Evolutionary conservation across 1,139 yeast species (phyloP).

Genomic region (Yamadazyma dushanensis): DNA sequence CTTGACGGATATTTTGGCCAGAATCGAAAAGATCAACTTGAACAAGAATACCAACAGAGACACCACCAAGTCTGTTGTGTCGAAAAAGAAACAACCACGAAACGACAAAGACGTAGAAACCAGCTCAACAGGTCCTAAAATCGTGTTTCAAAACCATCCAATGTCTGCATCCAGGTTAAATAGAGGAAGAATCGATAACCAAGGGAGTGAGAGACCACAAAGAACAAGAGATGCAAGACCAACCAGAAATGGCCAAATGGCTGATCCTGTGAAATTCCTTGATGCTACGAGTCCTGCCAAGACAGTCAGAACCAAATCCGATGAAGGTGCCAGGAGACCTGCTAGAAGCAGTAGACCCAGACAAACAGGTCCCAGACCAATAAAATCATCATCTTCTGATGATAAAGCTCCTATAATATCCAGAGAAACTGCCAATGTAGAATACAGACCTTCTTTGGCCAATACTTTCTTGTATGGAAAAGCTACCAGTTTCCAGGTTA

Average conservation of each 20-base stretch:
- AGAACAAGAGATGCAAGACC: too few relatives aligned
- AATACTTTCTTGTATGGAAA: constrained; percentile 44
- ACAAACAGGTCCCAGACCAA: constrained; percentile 1
- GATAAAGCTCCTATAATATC: constrained; percentile 10
- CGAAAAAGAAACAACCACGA: background rate
- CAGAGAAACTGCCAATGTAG: constrained; percentile 9
- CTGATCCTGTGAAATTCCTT: too few relatives aligned
- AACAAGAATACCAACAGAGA: constrained; percentile 7
- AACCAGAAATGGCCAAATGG: too few relatives aligned
- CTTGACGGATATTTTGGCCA: constrained; percentile 16
- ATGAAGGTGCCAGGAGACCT: background rate
- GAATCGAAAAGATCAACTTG: constrained; percentile 18
- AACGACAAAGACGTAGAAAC: background rate
- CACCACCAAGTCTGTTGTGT: background rate
- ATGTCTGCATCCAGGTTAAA: constrained; percentile 15
- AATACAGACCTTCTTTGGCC: constrained; percentile 13
- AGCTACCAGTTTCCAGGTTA: constrained; percentile 30
- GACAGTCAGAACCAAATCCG: background rate
- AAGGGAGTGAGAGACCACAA: too few relatives aligned
- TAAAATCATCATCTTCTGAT: constrained; percentile 4
- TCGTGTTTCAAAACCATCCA: constrained; percentile 24
- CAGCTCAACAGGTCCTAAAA: constrained; percentile 5
- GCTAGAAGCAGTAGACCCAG: constrained; percentile 1
- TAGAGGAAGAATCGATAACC: background rate
- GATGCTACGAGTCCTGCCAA: too few relatives aligned